Conservation (phyloP, 1,284 basidiomycete genomes). For the Ceratobasidium theobromae region DNA sequence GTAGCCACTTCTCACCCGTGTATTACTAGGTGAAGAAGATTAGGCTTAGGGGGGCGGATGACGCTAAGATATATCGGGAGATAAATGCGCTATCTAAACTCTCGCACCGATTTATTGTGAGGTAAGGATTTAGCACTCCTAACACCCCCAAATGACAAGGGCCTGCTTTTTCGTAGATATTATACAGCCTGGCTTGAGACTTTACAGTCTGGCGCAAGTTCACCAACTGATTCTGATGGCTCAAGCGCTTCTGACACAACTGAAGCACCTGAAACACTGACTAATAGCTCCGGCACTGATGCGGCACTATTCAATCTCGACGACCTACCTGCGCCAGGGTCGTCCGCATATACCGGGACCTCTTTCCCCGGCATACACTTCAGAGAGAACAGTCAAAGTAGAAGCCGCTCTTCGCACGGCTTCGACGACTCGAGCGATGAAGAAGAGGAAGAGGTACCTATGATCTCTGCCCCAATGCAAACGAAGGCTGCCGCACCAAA, state of each 20-base stretch:
- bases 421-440: slow-evolving; percentile 49
- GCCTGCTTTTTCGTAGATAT: slow-evolving; percentile 25
- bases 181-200: slow-evolving; percentile 82
- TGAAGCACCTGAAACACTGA: slow-evolving; percentile 37
- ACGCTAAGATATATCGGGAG: slow-evolving; percentile 87
- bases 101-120: slow-evolving; percentile 87
- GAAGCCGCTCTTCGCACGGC: slow-evolving; percentile 40
- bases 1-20: background rate
- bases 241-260: slow-evolving; percentile 50
- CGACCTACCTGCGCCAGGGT: slow-evolving; percentile 28
- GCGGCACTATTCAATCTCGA: slow-evolving; percentile 39
- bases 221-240: slow-evolving; percentile 33
- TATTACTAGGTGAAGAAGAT: slow-evolving; percentile 74
- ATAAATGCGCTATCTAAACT: slow-evolving; percentile 86
- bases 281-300: slow-evolving; percentile 45
- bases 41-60: slow-evolving; percentile 72
- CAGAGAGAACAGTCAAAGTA: slow-evolving; percentile 48
- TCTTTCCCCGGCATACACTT: slow-evolving; percentile 84
- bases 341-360: slow-evolving; percentile 43
- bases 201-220: slow-evolving; percentile 48
- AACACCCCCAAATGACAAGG: no score
- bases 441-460: slow-evolving; percentile 34
- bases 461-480: slow-evolving; percentile 13
- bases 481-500: slow-evolving; percentile 14
- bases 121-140: slow-evolving; percentile 63